Percentiles rank a stretch among this genome's conserved stretches.
phyloP scores from a whole-genome alignment of 2,329 filamentous ascomycete species.

The Epichloe sylvatica region DNA sequence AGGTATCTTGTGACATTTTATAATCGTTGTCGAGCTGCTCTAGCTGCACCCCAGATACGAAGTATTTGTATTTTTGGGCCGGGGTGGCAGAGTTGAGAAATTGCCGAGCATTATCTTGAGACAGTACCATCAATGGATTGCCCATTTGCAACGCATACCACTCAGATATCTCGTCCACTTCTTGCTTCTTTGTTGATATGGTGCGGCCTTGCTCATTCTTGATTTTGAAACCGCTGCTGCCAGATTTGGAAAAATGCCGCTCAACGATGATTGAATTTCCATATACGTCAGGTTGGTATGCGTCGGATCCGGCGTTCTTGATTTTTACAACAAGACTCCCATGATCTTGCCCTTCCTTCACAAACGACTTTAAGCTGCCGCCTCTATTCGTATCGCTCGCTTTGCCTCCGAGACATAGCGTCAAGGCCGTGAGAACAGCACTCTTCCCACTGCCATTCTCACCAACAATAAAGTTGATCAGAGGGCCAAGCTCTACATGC shows the following conservation, averaged over 20 bases:
- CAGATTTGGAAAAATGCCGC: constrained; percentile 64
- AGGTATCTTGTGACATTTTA: constrained; percentile 61
- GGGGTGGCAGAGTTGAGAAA: constrained; percentile 79
- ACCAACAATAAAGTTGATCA: constrained; percentile 96
- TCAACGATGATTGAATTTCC: constrained; percentile 83
- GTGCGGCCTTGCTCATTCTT: constrained; percentile 57
- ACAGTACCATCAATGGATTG: constrained; percentile 90
- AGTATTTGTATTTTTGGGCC: constrained; percentile 87
- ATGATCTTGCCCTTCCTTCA: constrained; percentile 75
- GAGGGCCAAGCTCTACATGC: constrained; percentile 70
- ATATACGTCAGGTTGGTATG: constrained; percentile 70
- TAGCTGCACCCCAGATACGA: constrained; percentile 84
- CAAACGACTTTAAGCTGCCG: constrained; percentile 74
- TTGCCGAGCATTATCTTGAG: constrained; percentile 85
- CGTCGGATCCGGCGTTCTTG: constrained; percentile 77
- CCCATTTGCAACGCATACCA: constrained; percentile 90
- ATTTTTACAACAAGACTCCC: constrained; percentile 69
- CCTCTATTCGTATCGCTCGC: constrained; percentile 86
- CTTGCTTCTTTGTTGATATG: constrained; percentile 70
- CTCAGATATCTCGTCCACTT: constrained; percentile 86
- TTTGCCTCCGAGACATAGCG: constrained; percentile 87
- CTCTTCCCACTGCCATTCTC: constrained; percentile 98
- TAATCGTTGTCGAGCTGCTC: constrained; percentile 90
- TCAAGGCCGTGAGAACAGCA: constrained; percentile 83
- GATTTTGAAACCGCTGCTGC: constrained; percentile 72